phyloP scores from a whole-genome alignment of 2,329 filamentous ascomycete species.

The Cercospora sp. region DNA sequence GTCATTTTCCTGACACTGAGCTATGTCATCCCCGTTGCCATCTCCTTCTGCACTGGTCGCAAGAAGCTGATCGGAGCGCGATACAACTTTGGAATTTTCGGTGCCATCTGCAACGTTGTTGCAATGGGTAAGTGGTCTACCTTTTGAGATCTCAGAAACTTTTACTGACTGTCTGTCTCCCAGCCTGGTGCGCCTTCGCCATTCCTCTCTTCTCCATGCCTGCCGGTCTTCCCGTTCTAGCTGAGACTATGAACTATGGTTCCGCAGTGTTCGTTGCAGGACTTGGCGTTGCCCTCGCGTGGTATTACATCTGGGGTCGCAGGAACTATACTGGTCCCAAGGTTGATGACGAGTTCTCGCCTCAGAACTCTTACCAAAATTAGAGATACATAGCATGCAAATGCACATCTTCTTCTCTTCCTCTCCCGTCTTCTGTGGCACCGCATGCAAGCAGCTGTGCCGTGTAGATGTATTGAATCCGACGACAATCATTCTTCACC shows the following conservation, averaged over 20 bases:
- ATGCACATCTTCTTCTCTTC: neutral
- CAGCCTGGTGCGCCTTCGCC: conserved; percentile 67
- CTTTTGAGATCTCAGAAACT: neutral
- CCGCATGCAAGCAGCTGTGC: neutral
- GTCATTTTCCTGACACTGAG: conserved; percentile 69
- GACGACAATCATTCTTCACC: neutral
- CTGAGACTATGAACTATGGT: conserved; percentile 69
- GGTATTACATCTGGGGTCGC: conserved; percentile 71
- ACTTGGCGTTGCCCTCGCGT: conserved; percentile 59
- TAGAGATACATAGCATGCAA: neutral
- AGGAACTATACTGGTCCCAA: conserved; percentile 64
- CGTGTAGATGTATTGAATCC: neutral
- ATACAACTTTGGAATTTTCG: conserved; percentile 64
- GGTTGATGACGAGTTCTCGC: conserved; percentile 32
- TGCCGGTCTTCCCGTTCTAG: conserved; percentile 60
- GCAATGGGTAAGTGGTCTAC: conserved; percentile 57
- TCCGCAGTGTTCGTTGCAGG: conserved; percentile 72
- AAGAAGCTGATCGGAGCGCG: conserved; percentile 58
- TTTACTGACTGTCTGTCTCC: neutral
- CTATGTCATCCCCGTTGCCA: conserved; percentile 67
- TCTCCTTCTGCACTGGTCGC: conserved; percentile 63
- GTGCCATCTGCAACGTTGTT: conserved; percentile 63
- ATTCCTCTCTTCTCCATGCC: conserved; percentile 72
- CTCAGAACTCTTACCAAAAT: neutral
- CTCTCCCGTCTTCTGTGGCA: neutral